Percentiles rank a stretch among this genome's conserved stretches.
These are phyloP conservation scores for Massarina eburnea DNA, from an alignment of 2,329 filamentous ascomycete species.

Conservation along the genomic window DNA sequence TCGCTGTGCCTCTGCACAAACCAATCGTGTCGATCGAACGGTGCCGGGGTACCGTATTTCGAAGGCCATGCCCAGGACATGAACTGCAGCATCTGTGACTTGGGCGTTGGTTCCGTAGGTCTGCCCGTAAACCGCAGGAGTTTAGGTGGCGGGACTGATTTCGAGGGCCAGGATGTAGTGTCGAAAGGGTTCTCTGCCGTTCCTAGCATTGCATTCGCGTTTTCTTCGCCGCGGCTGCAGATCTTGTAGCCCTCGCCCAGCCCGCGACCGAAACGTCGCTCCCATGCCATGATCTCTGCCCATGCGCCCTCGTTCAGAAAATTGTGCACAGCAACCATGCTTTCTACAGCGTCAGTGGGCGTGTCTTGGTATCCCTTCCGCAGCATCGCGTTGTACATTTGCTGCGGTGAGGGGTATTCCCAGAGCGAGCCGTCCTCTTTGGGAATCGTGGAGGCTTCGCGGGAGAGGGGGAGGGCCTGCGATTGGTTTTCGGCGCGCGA, in stretches of 20 bases:
- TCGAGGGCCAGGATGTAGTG: slow-evolving; percentile 37
- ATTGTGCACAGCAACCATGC: slow-evolving; percentile 98
- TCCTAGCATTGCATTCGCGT: slow-evolving; percentile 54
- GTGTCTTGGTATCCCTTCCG: slow-evolving; percentile 96
- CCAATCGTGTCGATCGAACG: slow-evolving; percentile 98
- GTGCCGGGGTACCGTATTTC: slow-evolving; percentile 77
- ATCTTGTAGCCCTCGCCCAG: slow-evolving; percentile 71
- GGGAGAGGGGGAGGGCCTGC: slow-evolving; percentile 72
- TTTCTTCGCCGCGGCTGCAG: slow-evolving; percentile 75
- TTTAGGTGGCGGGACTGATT: slow-evolving; percentile 60
- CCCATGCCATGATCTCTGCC: slow-evolving; percentile 93
- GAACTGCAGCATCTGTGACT: slow-evolving; percentile 80
- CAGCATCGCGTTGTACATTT: slow-evolving; percentile 98
- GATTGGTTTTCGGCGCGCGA: slow-evolving; percentile 72
- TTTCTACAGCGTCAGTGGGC: slow-evolving; percentile 87
- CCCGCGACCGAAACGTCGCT: slow-evolving; percentile 78
- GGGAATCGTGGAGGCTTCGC: slow-evolving; percentile 89
- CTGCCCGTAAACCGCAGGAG: slow-evolving; percentile 86
- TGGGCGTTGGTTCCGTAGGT: slow-evolving; percentile 87
- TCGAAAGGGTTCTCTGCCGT: slow-evolving; percentile 35
- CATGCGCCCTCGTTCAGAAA: slow-evolving; percentile 97
- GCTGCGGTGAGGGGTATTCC: slow-evolving; percentile 98
- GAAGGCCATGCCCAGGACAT: slow-evolving; percentile 77
- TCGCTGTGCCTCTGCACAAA: slow-evolving; percentile 74
- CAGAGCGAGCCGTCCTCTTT: slow-evolving; percentile 77